phyloP scores from a whole-genome alignment of 108 stramenopile genomes.

The Cyclotella choctawhatcheeana region DNA sequence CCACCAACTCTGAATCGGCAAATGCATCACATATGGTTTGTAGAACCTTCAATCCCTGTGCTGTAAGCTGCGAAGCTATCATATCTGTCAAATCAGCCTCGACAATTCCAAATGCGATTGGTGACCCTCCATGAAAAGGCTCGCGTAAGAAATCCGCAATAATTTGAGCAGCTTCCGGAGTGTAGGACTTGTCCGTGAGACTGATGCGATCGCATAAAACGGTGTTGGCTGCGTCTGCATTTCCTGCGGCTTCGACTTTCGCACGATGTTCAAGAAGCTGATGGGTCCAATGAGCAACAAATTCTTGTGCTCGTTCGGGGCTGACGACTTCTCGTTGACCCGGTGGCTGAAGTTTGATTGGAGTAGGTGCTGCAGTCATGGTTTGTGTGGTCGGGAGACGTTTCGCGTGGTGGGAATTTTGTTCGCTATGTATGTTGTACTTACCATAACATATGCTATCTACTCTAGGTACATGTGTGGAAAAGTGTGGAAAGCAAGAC shows the following conservation, averaged over 20 bases:
- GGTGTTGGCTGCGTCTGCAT: slow-evolving; percentile 13
- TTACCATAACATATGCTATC: no score
- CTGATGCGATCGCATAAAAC: slow-evolving; percentile 50
- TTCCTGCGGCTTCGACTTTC: slow-evolving; percentile 19
- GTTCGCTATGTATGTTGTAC: no score
- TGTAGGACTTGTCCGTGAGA: slow-evolving; percentile 53
- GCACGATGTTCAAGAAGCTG: slow-evolving; percentile 44
- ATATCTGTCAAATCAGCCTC: slow-evolving; percentile 48
- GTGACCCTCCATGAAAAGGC: slow-evolving; percentile 33
- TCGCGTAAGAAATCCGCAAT: slow-evolving; percentile 44
- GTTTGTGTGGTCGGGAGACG: no score
- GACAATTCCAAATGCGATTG: slow-evolving; percentile 48
- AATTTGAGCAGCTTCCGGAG: slow-evolving; percentile 48
- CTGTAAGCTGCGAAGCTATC: slow-evolving; percentile 48
- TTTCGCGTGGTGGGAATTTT: no score
- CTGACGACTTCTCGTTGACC: slow-evolving; percentile 51
- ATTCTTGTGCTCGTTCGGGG: slow-evolving; percentile 31
- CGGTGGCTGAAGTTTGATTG: slow-evolving; percentile 41
- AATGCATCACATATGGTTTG: slow-evolving; percentile 54
- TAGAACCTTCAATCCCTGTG: slow-evolving; percentile 49
- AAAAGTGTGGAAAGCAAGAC: no score
- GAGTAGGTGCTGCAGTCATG: slow-evolving; percentile 13
- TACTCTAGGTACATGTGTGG: no score
- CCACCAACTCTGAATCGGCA: slow-evolving; percentile 36
- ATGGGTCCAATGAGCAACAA: slow-evolving; percentile 38